These are phyloP conservation scores for Leccinum pellstonianum DNA, from an alignment of 768 basidiomycete genomes.

Conservation along the genomic window DNA sequence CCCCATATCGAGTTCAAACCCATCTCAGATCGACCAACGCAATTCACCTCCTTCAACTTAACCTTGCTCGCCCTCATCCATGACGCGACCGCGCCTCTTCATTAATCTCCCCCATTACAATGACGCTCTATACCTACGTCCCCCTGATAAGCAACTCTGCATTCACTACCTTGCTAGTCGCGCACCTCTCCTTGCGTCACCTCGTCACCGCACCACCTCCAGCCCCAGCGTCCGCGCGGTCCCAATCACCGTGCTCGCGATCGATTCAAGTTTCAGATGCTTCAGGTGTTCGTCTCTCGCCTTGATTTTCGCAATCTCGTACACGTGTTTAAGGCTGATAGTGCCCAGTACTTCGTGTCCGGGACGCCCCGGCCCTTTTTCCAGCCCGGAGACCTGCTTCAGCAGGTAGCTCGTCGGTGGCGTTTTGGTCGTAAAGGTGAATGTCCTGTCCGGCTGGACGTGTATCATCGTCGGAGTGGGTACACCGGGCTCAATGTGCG, in stretches of 20 bases:
- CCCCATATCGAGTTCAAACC: conserved; percentile 18
- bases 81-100: conserved; percentile 33
- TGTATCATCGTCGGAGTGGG: conserved; percentile 92
- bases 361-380: conserved; percentile 84
- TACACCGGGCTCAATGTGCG: conserved; percentile 78
- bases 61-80: conserved; percentile 32
- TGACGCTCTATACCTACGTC: conserved; percentile 6
- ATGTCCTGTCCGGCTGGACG: conserved; percentile 92
- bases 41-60: conserved; percentile 30
- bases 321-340: conserved; percentile 93
- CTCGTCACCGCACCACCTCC: conserved; percentile 77
- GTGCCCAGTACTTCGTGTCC: conserved; percentile 78
- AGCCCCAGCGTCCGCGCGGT: conserved; percentile 88
- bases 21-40: neutral
- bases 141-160: conserved; percentile 28
- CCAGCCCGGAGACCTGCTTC: conserved; percentile 86
- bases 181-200: conserved; percentile 24
- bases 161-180: conserved; percentile 16
- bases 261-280: conserved; percentile 81
- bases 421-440: conserved; percentile 89
- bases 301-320: conserved; percentile 99
- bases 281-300: conserved; percentile 84
- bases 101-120: conserved; percentile 35
- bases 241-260: conserved; percentile 86
- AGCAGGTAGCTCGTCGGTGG: conserved; percentile 89